A percentile compares a stretch with the other conserved stretches of the same genome.
Evolutionary conservation across 2,329 filamentous ascomycete species (phyloP).

Genomic region (Paracamarosporium sp.): DNA sequence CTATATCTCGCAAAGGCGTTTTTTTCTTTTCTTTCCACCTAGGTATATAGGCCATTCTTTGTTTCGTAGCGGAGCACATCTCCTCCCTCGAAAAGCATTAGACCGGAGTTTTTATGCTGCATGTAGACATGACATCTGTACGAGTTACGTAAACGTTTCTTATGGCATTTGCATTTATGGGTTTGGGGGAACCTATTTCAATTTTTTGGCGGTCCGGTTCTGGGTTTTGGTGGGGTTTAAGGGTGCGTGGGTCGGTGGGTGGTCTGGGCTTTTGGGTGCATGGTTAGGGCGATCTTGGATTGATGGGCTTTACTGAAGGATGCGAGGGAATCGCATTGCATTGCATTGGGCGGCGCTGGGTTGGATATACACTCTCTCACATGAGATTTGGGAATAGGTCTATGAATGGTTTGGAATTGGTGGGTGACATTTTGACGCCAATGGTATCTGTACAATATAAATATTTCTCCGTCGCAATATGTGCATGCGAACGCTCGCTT

Average conservation of each 20-base stretch:
- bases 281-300: neutral
- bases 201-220: slow-evolving; percentile 30
- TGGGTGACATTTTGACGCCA: no score
- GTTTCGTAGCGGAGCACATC: no score
- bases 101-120: slow-evolving; percentile 22
- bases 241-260: slow-evolving; percentile 6
- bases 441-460: no score
- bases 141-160: slow-evolving; percentile 20
- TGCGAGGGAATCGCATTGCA: neutral
- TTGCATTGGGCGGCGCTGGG: neutral
- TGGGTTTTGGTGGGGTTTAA: slow-evolving; percentile 14
- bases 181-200: slow-evolving; percentile 42
- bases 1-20: neutral
- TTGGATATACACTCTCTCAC: neutral
- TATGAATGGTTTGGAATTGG: neutral
- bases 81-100: slow-evolving; percentile 24
- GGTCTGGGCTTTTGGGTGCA: neutral
- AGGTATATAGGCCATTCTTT: slow-evolving; percentile 14
- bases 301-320: no score
- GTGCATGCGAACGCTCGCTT: neutral
- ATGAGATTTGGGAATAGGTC: neutral
- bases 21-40: slow-evolving; percentile 9
- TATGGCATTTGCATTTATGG: slow-evolving; percentile 17
- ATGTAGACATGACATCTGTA: slow-evolving; percentile 17
- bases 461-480: no score